These are phyloP conservation scores for Diaporthe ampelina DNA, from an alignment of 2,329 filamentous ascomycete genomes.

Conservation along the genomic window DNA sequence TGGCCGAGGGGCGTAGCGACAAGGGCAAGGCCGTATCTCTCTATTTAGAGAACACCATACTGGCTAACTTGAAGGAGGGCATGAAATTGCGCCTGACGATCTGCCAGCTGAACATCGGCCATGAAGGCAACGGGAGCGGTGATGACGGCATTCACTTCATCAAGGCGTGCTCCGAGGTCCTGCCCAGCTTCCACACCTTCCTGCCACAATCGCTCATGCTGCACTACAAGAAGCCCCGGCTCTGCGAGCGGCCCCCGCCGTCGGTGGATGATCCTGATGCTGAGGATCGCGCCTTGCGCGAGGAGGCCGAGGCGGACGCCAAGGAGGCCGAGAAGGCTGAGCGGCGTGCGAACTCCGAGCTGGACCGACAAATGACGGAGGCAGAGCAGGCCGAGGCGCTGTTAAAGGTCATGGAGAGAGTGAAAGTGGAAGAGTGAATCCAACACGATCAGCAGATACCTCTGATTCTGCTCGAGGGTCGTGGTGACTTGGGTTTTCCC, in stretches of 20 bases:
- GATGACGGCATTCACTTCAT: slow-evolving; percentile 72
- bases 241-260: slow-evolving; percentile 59
- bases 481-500: neutral
- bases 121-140: no score
- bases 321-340: slow-evolving; percentile 42
- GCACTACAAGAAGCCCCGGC: slow-evolving; percentile 71
- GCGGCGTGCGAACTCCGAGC: slow-evolving; percentile 39
- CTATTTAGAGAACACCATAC: slow-evolving; percentile 72
- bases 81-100: slow-evolving; percentile 70
- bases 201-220: slow-evolving; percentile 79
- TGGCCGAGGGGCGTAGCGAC: slow-evolving; percentile 49
- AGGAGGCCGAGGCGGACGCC: slow-evolving; percentile 36
- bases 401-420: slow-evolving; percentile 36
- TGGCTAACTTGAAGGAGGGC: slow-evolving; percentile 68
- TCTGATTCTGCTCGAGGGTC: neutral
- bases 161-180: slow-evolving; percentile 67
- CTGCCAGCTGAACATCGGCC: slow-evolving; percentile 59
- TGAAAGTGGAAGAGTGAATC: slow-evolving; percentile 27
- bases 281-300: slow-evolving; percentile 46
- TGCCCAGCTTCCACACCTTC: slow-evolving; percentile 74
- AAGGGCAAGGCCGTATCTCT: slow-evolving; percentile 59
- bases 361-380: slow-evolving; percentile 30
- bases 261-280: slow-evolving; percentile 56
- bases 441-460: no score
- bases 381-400: slow-evolving; percentile 21